Evolutionary conservation across 345 rosid species (phyloP), one percentile per base, ranked within the genome.

Genomic region (Lenwebbia sp.): DNA sequence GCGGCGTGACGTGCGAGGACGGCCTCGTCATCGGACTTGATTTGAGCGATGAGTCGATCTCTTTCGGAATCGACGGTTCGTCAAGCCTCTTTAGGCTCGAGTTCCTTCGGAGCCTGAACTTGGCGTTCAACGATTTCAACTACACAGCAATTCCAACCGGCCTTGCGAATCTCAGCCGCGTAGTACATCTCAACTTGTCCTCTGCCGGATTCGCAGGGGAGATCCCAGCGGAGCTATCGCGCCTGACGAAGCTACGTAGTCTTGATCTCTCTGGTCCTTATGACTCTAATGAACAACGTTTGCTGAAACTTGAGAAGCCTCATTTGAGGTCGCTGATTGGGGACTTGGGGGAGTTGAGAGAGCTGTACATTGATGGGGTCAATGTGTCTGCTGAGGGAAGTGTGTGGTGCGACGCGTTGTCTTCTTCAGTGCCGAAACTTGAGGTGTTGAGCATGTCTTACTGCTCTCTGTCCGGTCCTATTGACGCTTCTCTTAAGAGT

Each of bases 1-100:
- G 19, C 15, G 94, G 95, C 21, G 90, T 93, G 40, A 49, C n/a
- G 8, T 92, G 95, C 25, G 88, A 91, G 83, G 85, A 2, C 1
- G 86, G 41, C n/a, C 90, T 8, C n/a, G 92, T 92, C 28, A 76
- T 60, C 50, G 90, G 83, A 1, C 87, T 92, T 11, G 85, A 92
- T 85, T 87, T 94, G 88, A 94, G 91, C 85, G 7, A 33, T 6
- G 89, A 92, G 83, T 70, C 50, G 0, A 89, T 91, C 83, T 85
- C 78, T 0, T 86, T 90, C 4, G 91, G 88, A 57, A 30, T 92
- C 47, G 62, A 91, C 5, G 40, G 41, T 51, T 85, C 92, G 26
- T 84, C 82, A 13, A 70, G 74, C 9, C 88, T 55, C 26, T 55
- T 55, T 12, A 55, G 9, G 58, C 26, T 55, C 4, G 58, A 55